Percentiles rank a stretch among this genome's conserved stretches.
Evolutionary conservation across 2,329 filamentous ascomycete genomes (phyloP).

Genomic region (Fusarium sp.): DNA sequence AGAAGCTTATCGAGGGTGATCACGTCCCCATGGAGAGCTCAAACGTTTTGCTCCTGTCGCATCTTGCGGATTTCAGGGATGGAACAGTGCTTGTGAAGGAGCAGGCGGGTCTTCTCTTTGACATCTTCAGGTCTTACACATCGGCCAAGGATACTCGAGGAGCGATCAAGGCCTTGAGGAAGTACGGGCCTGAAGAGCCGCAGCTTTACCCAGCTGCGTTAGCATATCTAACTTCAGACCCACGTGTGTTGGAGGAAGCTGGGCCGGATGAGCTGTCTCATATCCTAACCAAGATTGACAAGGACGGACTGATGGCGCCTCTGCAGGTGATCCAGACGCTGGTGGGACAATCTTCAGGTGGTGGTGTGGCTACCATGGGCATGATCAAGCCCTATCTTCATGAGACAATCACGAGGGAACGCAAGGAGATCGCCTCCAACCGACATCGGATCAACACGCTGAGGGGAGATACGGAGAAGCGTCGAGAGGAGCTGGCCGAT

Average conservation of each 20-base stretch:
- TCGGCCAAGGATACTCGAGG: slow-evolving; percentile 91
- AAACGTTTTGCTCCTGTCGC: slow-evolving; percentile 91
- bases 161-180: slow-evolving; percentile 88
- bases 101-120: slow-evolving; percentile 89
- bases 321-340: slow-evolving; percentile 96
- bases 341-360: slow-evolving; percentile 64
- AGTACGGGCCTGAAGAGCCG: slow-evolving; percentile 92
- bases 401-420: slow-evolving; percentile 88
- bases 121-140: slow-evolving; percentile 97
- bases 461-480: slow-evolving; percentile 82
- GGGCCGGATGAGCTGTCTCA: slow-evolving; percentile 83
- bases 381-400: slow-evolving; percentile 95
- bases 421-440: slow-evolving; percentile 85
- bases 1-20: slow-evolving; percentile 84
- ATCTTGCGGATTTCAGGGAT: slow-evolving; percentile 89
- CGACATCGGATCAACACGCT: slow-evolving; percentile 85
- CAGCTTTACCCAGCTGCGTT: slow-evolving; percentile 93
- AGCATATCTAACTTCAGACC: slow-evolving; percentile 91
- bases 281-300: slow-evolving; percentile 87
- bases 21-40: slow-evolving; percentile 92
- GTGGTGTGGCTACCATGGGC: slow-evolving; percentile 90
- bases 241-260: slow-evolving; percentile 84
- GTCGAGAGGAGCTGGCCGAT: slow-evolving; percentile 81
- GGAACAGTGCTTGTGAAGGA: slow-evolving; percentile 94
- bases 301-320: slow-evolving; percentile 92